Base-by-base conservation (phyloP, 805 yeast species). In the Candida golubevii region DNA sequence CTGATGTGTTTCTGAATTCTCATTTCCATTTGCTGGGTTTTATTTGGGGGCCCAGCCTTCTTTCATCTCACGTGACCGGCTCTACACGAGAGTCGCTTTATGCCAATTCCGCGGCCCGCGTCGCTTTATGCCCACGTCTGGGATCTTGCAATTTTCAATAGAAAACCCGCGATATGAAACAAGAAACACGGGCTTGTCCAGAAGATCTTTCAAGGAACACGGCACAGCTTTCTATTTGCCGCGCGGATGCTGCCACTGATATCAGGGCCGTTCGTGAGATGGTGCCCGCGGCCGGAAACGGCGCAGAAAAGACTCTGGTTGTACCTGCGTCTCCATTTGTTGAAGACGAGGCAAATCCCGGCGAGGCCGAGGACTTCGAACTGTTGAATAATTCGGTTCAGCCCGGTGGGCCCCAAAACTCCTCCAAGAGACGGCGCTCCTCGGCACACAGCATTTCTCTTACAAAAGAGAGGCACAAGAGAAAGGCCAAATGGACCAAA, bases 401-500 rank as follows among this genome's bases (percentile, higher is more conserved):
- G 32, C n/a, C 32, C 11, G n/a, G 6, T 11, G n/a, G n/a, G n/a
- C 11, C 6, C n/a, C 32, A 29, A 29, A 29, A 29, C 11, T 3
- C n/a, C 11, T 30, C 42, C 39, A 64, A 59, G 31, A 59, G 82
- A 37, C 64, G 77, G 50, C 57, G 76, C 41, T 69, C 75, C 31
- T 56, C 70, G 46, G 59, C 60, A 31, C 62, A 67, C 53, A 53
- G 65, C 45, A 42, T 50, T 18, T 39, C 49, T 7, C 52, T 38
- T 35, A 42, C 54, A 35, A 39, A 55, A 44, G 48, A 47, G 29
- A 60, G 60, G 44, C 66, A 63, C 48, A 64, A 62, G 45, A 52
- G 59, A 47, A 58, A 66, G 54, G 45, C 62, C 52, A 59, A 69
- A 46, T 65, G 67, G 43, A 64, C 66, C 8, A 47, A 59, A 2